Percentiles rank a stretch among this genome's conserved stretches.
Conservation (phyloP, 2,329 filamentous ascomycete genomes). For the Claviceps pazoutovae region DNA sequence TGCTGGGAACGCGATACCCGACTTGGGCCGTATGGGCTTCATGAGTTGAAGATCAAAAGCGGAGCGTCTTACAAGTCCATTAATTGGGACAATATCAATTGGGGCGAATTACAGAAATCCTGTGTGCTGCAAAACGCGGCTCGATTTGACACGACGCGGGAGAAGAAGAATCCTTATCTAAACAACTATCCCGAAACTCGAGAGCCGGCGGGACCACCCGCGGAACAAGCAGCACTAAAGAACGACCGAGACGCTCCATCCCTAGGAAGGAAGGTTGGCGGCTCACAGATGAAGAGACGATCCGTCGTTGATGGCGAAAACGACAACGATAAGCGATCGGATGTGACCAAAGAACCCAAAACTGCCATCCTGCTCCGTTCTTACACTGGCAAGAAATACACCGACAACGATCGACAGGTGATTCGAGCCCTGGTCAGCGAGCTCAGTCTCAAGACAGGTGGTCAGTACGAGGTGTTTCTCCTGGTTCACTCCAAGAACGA, state of each 20-base stretch:
- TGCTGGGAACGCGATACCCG: constrained; percentile 58
- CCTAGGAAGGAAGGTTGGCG: background rate
- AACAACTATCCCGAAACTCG: constrained; percentile 25
- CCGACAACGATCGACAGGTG: constrained; percentile 63
- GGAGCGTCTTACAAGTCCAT: constrained; percentile 23
- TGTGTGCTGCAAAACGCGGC: constrained; percentile 53
- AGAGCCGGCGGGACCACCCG: constrained; percentile 7
- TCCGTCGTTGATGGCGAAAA: background rate
- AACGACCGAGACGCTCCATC: background rate
- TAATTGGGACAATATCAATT: constrained; percentile 52
- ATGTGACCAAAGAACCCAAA: constrained; percentile 30
- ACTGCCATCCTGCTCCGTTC: constrained; percentile 66
- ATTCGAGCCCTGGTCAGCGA: constrained; percentile 71
- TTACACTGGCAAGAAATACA: constrained; percentile 62
- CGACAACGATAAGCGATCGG: constrained; percentile 7
- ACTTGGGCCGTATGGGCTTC: constrained; percentile 51
- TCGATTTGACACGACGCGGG: constrained; percentile 38
- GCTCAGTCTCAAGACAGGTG: constrained; percentile 59
- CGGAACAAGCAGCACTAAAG: constrained; percentile 3
- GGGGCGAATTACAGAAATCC: constrained; percentile 54
- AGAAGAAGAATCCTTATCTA: constrained; percentile 29
- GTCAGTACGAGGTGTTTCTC: constrained; percentile 68
- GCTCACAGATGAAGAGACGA: constrained; percentile 8
- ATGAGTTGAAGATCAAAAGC: constrained; percentile 32
- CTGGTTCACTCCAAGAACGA: constrained; percentile 64